Evolutionary conservation across 768 basidiomycete genomes (phyloP).

Genomic region (Boletus rex-veris): DNA sequence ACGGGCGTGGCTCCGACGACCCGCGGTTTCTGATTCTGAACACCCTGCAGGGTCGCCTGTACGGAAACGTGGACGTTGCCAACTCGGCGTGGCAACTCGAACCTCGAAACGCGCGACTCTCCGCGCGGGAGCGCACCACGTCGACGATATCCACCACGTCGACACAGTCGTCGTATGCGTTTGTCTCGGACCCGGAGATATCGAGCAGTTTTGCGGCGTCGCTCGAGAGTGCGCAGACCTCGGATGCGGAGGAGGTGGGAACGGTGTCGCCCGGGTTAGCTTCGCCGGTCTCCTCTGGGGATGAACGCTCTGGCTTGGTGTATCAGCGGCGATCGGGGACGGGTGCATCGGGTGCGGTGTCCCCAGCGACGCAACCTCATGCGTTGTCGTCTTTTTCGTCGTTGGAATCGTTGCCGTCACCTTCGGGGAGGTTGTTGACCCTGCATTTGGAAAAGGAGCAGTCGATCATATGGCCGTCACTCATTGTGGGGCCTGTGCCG

Average conservation of each 20-base stretch:
- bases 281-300: constrained; percentile 60
- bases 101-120: constrained; percentile 49
- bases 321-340: constrained; percentile 20
- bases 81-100: constrained; percentile 81
- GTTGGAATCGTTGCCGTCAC: constrained; percentile 63
- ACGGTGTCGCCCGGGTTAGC: constrained; percentile 55
- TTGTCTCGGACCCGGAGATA: constrained; percentile 81
- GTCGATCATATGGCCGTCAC: constrained; percentile 78
- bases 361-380: constrained; percentile 52
- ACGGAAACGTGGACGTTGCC: constrained; percentile 61
- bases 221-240: constrained; percentile 67
- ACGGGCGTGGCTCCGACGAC: not conserved
- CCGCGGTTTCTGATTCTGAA: not conserved
- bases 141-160: constrained; percentile 74
- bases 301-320: constrained; percentile 37
- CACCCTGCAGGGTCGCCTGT: constrained; percentile 60
- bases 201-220: constrained; percentile 84
- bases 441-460: constrained; percentile 78
- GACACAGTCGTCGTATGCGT: constrained; percentile 76
- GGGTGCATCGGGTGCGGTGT: constrained; percentile 50
- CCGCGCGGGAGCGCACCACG: constrained; percentile 67
- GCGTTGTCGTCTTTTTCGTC: constrained; percentile 75
- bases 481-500: constrained; percentile 71
- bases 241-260: constrained; percentile 65
- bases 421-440: constrained; percentile 67